Evolutionary conservation across 148 eudicot genomes (phyloP), one percentile per base, ranked within the genome.

Genomic region (Rhododendron vialii): DNA sequence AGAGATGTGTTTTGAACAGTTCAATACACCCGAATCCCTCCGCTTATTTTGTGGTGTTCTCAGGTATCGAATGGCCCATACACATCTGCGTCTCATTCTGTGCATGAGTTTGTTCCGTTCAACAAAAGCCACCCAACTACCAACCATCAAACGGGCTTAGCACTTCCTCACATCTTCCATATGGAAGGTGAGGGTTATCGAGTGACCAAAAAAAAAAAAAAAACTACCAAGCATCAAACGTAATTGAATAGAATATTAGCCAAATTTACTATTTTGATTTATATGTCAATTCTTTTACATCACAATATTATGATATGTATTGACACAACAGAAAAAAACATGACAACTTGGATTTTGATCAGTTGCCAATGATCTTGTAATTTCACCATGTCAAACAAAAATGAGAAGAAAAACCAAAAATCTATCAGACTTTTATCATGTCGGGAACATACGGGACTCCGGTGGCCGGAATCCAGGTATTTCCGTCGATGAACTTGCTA

Each of bases 391-490:
- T 15, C 76, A 33, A 4, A 71, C 41, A 30, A 69, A 67, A 67
- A 67, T 2, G 0, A 5, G 9, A 75, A 59, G 24, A 5, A 75
- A 7, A 20, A 17, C 13, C 41, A 77, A 77, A 22, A 7, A 43
- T 38, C 50, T 77, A 8, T 43, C 26, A 41, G 28, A 41, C 50
- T 18, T 41, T 8, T 43, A 41, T 87, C 92, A 90, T 89, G 92
- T 89, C 83, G 43, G 83, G 8, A 33, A 1, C 1, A 22, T 81
- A 81, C 1, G 83, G 1, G 22, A 81, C 83, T 36, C 83, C 83
- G 24, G 69, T 57, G 69, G 69, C 20, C 61, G 48, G 65, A 50
- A 94, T 86, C 96, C 96, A 94, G 0, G 76, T 8, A 87, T 94
- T 91, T 48, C 90, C 94, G 0, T 38, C 67, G 4, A 91, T 18